Conservation (phyloP, 257 asterid genomes). For the Buddleja alternifolia region DNA sequence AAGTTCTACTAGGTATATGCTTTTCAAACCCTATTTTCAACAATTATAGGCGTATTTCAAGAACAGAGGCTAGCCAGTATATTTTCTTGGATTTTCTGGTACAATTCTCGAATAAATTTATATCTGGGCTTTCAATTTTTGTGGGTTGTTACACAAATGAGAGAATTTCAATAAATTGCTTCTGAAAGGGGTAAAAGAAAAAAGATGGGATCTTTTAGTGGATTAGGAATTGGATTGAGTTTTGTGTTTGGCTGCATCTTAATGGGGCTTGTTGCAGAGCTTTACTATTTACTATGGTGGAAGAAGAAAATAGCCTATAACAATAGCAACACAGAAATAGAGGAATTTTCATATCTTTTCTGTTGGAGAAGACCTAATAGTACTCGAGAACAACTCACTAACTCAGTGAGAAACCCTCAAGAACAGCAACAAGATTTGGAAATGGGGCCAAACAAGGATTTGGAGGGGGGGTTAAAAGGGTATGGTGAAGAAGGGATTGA, state of each 20-base stretch:
- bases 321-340: constrained; percentile 32
- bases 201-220: constrained; percentile 72
- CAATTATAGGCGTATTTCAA: constrained; percentile 22
- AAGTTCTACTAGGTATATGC: constrained; percentile 1
- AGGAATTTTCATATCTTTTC: constrained; percentile 40
- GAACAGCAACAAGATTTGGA: constrained; percentile 56
- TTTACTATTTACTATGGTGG: constrained; percentile 75
- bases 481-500: constrained; percentile 71
- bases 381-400: constrained; percentile 40
- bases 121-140: constrained; percentile 21
- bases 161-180: constrained; percentile 17
- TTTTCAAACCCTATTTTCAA: constrained; percentile 17
- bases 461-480: constrained; percentile 32
- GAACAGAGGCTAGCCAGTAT: constrained; percentile 20
- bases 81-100: constrained; percentile 18
- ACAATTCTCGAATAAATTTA: background rate
- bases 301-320: constrained; percentile 47
- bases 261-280: constrained; percentile 73
- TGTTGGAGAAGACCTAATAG: constrained; percentile 59
- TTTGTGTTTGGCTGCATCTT: constrained; percentile 66
- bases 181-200: background rate
- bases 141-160: constrained; percentile 23
- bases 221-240: constrained; percentile 78
- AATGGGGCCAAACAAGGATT: constrained; percentile 42
- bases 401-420: constrained; percentile 35